Evolutionary conservation across 1,284 basidiomycete species (phyloP).

Genomic region (Quambalaria eucalypti): DNA sequence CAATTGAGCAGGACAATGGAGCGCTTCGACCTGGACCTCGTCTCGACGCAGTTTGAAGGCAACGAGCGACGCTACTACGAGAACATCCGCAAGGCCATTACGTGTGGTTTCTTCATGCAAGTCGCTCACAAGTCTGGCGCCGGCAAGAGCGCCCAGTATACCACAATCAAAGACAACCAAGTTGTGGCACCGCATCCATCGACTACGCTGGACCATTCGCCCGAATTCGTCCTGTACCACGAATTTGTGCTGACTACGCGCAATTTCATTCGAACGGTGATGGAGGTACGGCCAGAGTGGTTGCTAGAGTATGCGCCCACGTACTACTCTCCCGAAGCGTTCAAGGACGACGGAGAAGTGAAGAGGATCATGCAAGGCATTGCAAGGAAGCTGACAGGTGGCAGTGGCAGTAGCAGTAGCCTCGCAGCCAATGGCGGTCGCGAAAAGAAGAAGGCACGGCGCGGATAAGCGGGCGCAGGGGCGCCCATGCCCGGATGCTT

Average conservation of each 20-base stretch:
- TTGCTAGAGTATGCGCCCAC: conserved; percentile 67
- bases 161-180: conserved; percentile 90
- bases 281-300: conserved; percentile 84
- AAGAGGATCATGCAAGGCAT: conserved; percentile 34
- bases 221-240: conserved; percentile 96
- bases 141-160: conserved; percentile 37
- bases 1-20: conserved; percentile 92
- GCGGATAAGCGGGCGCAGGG: no score
- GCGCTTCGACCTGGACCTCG: conserved; percentile 60
- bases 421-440: not conserved
- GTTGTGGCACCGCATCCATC: conserved; percentile 87
- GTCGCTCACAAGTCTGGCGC: conserved; percentile 81
- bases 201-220: conserved; percentile 80
- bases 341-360: conserved; percentile 24
- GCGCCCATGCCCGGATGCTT: no score
- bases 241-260: conserved; percentile 85
- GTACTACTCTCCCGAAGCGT: conserved; percentile 61
- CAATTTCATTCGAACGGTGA: conserved; percentile 80
- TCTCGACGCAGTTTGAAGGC: conserved; percentile 62
- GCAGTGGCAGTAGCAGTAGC: not conserved
- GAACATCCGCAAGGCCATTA: conserved; percentile 74
- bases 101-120: conserved; percentile 97
- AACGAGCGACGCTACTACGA: conserved; percentile 64
- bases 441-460: conserved; percentile 1
- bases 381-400: not conserved